Conservation (phyloP, 2,329 filamentous ascomycete species). For the Sarocladiaceae sp. region DNA sequence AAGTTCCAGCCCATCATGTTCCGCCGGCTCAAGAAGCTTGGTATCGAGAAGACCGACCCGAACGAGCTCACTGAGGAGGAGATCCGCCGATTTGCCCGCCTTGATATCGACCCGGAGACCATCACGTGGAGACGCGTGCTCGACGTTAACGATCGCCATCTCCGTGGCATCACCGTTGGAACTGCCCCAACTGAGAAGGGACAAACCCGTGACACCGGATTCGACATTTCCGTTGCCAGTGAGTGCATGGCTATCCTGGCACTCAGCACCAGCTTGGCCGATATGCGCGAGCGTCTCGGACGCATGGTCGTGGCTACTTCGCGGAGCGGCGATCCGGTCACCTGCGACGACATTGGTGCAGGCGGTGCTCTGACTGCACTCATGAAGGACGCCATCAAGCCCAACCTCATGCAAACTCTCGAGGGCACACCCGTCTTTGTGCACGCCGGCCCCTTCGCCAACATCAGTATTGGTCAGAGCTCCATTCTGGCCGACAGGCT, state of each 20-base stretch:
- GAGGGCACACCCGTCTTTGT: constrained; percentile 97
- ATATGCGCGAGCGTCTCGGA: constrained; percentile 89
- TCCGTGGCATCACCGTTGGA: constrained; percentile 84
- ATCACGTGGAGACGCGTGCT: constrained; percentile 96
- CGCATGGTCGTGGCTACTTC: constrained; percentile 94
- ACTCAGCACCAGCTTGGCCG: constrained; percentile 76
- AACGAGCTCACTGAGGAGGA: constrained; percentile 88
- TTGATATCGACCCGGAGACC: constrained; percentile 94
- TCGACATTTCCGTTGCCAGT: constrained; percentile 95
- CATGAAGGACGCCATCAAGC: constrained; percentile 98
- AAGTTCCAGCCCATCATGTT: constrained; percentile 88
- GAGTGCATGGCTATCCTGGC: constrained; percentile 98
- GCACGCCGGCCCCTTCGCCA: constrained; percentile 94
- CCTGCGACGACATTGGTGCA: constrained; percentile 89
- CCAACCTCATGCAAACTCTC: constrained; percentile 96
- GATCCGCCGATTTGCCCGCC: constrained; percentile 76
- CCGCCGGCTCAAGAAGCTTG: constrained; percentile 87
- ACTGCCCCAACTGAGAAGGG: constrained; percentile 88
- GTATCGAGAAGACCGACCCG: constrained; percentile 91
- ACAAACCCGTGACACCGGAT: constrained; percentile 79
- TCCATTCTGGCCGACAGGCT: constrained; percentile 93
- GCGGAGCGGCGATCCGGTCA: constrained; percentile 78
- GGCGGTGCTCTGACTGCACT: constrained; percentile 88
- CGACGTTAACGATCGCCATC: constrained; percentile 93
- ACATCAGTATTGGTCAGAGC: constrained; percentile 96